Evolutionary conservation across 371 early-diverging fungal genomes (phyloP).

Genomic region (Mortierella sp.): DNA sequence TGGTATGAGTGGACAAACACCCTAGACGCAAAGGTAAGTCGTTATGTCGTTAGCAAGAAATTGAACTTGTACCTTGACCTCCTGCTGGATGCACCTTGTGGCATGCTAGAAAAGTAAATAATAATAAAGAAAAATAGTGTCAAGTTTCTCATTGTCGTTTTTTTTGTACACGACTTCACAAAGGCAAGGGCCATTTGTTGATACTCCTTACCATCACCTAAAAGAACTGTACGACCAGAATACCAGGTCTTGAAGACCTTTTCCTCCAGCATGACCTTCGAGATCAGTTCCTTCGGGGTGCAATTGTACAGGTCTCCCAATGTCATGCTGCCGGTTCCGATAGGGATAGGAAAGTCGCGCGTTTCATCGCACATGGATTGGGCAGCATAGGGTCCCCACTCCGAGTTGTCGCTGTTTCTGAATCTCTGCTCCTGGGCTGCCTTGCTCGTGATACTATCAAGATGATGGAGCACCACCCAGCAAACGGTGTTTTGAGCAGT

Average conservation of each 20-base stretch:
- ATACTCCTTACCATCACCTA: constrained; percentile 3
- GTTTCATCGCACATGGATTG: constrained; percentile 4
- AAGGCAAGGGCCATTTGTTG: too few species aligned
- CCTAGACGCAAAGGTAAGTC: background rate
- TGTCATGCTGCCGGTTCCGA: background rate
- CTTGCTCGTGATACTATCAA: background rate
- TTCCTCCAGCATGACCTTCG: constrained; percentile 9
- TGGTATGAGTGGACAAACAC: background rate
- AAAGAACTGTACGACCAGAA: background rate
- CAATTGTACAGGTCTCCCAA: background rate
- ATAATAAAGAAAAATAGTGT: background rate
- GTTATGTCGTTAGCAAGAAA: too few species aligned
- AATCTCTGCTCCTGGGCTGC: background rate
- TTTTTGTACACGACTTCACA: background rate
- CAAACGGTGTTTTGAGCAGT: background rate
- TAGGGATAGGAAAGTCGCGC: background rate
- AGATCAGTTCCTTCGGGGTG: background rate
- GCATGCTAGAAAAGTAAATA: background rate
- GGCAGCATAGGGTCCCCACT: background rate
- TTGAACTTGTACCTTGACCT: background rate
- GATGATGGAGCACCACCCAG: background rate
- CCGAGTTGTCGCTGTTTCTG: background rate
- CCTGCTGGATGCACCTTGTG: background rate
- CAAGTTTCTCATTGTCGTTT: background rate
- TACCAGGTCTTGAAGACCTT: constrained; percentile 10